Evolutionary conservation across 345 rosid genomes (phyloP).

Genomic region (Bruguiera sexangula): DNA sequence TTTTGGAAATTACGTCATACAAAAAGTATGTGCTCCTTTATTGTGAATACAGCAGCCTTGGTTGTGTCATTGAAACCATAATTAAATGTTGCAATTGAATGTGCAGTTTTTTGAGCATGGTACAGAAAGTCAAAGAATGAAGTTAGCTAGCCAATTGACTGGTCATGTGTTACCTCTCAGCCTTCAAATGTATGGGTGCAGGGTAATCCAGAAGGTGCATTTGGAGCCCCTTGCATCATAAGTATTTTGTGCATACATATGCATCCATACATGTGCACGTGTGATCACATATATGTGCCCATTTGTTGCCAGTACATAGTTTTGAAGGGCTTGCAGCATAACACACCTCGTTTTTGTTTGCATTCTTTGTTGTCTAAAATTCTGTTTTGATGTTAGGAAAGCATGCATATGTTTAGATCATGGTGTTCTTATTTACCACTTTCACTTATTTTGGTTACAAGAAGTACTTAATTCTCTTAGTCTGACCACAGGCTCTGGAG

Average conservation of each 20-base stretch:
- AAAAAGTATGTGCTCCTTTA: conserved; percentile 49
- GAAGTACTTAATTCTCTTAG: conserved; percentile 19
- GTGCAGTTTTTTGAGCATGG: conserved; percentile 93
- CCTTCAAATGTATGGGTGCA: conserved; percentile 98
- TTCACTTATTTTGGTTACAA: background rate
- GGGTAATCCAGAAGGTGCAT: conserved; percentile 95
- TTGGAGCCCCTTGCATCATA: background rate
- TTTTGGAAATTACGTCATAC: conserved; percentile 95
- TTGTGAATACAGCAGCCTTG: conserved; percentile 2
- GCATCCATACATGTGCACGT: background rate
- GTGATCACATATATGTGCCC: background rate
- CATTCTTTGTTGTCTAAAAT: no score
- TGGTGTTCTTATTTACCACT: background rate
- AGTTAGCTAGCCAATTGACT: conserved; percentile 68
- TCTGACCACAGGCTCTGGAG: conserved; percentile 69
- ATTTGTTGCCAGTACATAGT: no score
- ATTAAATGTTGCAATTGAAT: conserved; percentile 24
- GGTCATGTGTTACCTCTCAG: conserved; percentile 88
- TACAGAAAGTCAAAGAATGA: conserved; percentile 66
- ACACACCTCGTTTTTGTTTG: no score
- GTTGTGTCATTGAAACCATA: conserved; percentile 6
- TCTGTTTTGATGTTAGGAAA: no score
- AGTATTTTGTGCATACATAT: background rate
- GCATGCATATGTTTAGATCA: no score
- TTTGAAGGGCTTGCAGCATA: no score